Evolutionary conservation across 148 eudicot genomes (phyloP).

Genomic region (Silene conica): DNA sequence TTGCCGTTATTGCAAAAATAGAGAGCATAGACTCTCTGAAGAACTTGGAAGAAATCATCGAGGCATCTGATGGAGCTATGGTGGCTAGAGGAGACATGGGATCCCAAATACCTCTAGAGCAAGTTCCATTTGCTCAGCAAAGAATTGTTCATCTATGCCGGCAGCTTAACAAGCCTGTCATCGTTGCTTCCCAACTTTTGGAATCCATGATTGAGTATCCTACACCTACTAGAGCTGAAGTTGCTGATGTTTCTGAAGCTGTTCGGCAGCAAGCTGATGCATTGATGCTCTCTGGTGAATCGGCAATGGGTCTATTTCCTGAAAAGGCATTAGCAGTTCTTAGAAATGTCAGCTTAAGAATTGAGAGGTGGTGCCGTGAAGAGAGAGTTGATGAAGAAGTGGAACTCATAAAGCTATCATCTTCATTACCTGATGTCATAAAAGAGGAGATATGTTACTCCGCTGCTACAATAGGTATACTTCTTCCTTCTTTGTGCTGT

Average conservation of each 20-base stretch:
- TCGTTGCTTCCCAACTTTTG: constrained; percentile 94
- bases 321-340: constrained; percentile 84
- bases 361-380: constrained; percentile 96
- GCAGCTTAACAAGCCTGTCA: constrained; percentile 77
- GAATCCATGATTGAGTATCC: constrained; percentile 99
- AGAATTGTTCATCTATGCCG: constrained; percentile 81
- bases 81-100: constrained; percentile 99
- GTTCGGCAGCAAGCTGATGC: constrained; percentile 96
- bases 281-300: constrained; percentile 95
- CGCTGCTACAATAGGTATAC: constrained; percentile 83
- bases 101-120: constrained; percentile 95
- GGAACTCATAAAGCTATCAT: constrained; percentile 56
- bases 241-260: constrained; percentile 98
- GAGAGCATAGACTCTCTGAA: constrained; percentile 90
- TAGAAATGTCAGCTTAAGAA: constrained; percentile 89
- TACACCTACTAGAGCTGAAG: constrained; percentile 96
- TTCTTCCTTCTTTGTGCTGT: background rate
- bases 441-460: constrained; percentile 87
- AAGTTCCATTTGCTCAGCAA: constrained; percentile 92
- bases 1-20: constrained; percentile 86
- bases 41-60: constrained; percentile 84
- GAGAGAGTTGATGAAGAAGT: constrained; percentile 63
- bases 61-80: constrained; percentile 94
- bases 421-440: constrained; percentile 60
- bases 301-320: constrained; percentile 93